Conservation (phyloP, 2,329 filamentous ascomycete genomes). For the Epicoccum nigrum region DNA sequence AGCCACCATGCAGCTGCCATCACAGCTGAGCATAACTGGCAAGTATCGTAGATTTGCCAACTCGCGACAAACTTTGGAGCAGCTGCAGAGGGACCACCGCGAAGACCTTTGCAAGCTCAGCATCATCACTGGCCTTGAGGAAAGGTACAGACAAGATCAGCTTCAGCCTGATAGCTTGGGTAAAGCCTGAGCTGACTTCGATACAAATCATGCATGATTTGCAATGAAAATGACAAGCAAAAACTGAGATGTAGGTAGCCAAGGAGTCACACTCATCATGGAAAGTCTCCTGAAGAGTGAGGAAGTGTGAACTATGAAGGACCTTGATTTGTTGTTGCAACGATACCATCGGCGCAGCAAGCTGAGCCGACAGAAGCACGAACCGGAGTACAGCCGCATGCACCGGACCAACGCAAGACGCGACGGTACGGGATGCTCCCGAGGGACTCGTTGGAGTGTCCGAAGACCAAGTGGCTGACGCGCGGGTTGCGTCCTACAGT, state of each 20-base stretch:
- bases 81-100: no score
- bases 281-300: slow-evolving; percentile 52
- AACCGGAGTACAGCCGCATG: slow-evolving; percentile 49
- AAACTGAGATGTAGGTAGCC: slow-evolving; percentile 53
- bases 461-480: slow-evolving; percentile 56
- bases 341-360: slow-evolving; percentile 22
- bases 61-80: no score
- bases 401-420: slow-evolving; percentile 56
- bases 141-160: no score
- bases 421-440: slow-evolving; percentile 52
- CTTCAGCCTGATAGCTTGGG: no score
- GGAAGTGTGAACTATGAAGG: slow-evolving; percentile 63
- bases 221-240: no score
- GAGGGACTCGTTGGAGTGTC: slow-evolving; percentile 53
- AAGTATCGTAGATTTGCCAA: no score
- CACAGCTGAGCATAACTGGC: no score
- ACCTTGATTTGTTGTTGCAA: slow-evolving; percentile 57
- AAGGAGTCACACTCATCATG: slow-evolving; percentile 60
- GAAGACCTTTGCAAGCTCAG: no score
- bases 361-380: slow-evolving; percentile 37
- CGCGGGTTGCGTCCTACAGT: slow-evolving; percentile 37
- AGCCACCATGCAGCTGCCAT: no score
- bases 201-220: no score
- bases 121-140: no score
- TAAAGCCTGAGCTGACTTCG: no score